Base-by-base conservation (phyloP, 2,329 filamentous ascomycete species). In the Colletotrichum incanum region DNA sequence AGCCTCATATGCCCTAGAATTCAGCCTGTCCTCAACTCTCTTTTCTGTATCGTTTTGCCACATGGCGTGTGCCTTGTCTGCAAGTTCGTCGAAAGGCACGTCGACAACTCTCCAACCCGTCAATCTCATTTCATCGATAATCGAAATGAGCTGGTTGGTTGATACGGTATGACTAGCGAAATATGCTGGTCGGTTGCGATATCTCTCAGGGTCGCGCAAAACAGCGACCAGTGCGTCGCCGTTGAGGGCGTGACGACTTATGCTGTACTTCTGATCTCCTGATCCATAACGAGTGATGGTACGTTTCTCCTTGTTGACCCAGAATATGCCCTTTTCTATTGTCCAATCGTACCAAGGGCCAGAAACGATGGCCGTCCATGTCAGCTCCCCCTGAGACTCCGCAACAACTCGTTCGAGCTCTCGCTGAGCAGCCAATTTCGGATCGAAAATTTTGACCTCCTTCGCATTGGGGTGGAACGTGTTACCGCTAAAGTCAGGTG, bases 341-440 rank as follows among this genome's bases (percentile, higher is more conserved):
- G 56, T 52, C 74, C 74, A 77, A 65, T 77, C 76, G 41, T 75
- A 77, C 75, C 74, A 77, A 0, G 61, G 67, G 2, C 76, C 74
- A 1, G 72, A 55, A 0, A 76, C 62, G 34, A 77, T 73, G n/a
- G 75, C 75, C 0, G 76, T 77, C 76, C 75, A 77, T 1, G 67
- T 60, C 5, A 77, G 54, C 8, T 18, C 68, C 0, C 49, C 71
- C 14, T 31, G 49, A 0, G 67, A 50, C 20, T 63, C 52, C 4
- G 62, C 63, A 12, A 67, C 50, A 0, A 67, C 31, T 1, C 52
- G 50, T n/a, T 76, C 75, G 9, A 77, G 75, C 39, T 85, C 72
- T 0, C 49, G 65, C 61, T 77, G 74, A 6, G 76, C 76, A 14
- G 61, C 26, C 4, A 68, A 65, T 60, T 77, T 77, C 1, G 70